Conservation (phyloP, 2,329 filamentous ascomycete species). For the Acephala macrosclerotiorum region DNA sequence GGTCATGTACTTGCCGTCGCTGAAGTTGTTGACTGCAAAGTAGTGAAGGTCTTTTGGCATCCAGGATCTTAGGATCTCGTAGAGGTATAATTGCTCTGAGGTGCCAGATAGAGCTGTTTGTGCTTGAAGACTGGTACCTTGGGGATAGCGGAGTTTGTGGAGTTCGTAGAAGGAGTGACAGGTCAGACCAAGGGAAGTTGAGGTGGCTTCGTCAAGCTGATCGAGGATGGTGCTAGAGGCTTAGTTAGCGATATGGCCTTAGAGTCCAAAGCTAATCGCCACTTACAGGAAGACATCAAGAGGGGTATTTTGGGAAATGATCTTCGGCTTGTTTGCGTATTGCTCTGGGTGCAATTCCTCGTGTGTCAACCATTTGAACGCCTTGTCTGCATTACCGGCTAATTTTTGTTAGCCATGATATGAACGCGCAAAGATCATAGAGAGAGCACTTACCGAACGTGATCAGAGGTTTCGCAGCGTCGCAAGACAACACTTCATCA, state of each 20-base stretch:
- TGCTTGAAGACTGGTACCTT: not conserved
- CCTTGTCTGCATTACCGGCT: too few relatives aligned
- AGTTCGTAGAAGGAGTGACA: not conserved
- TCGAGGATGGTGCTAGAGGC: not conserved
- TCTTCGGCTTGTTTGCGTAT: too few relatives aligned
- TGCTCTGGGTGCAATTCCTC: too few relatives aligned
- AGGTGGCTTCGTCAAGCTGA: slow-evolving; percentile 4
- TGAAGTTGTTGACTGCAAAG: not conserved
- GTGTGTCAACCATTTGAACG: too few relatives aligned
- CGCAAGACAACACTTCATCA: too few relatives aligned
- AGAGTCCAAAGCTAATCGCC: too few relatives aligned
- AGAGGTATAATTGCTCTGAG: not conserved
- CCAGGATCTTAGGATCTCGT: not conserved
- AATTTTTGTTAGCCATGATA: too few relatives aligned
- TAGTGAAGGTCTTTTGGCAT: not conserved
- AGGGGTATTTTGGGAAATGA: not conserved
- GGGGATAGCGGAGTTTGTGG: not conserved
- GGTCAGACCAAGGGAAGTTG: not conserved
- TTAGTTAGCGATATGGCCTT: not conserved
- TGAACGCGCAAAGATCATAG: too few relatives aligned
- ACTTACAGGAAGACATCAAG: too few relatives aligned
- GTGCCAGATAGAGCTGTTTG: not conserved
- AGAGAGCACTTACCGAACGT: too few relatives aligned
- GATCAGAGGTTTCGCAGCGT: too few relatives aligned
- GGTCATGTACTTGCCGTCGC: not conserved